These are phyloP conservation scores for Zygnema circumcarinatum DNA, from an alignment of 139 green algal species.

Conservation along the genomic window DNA sequence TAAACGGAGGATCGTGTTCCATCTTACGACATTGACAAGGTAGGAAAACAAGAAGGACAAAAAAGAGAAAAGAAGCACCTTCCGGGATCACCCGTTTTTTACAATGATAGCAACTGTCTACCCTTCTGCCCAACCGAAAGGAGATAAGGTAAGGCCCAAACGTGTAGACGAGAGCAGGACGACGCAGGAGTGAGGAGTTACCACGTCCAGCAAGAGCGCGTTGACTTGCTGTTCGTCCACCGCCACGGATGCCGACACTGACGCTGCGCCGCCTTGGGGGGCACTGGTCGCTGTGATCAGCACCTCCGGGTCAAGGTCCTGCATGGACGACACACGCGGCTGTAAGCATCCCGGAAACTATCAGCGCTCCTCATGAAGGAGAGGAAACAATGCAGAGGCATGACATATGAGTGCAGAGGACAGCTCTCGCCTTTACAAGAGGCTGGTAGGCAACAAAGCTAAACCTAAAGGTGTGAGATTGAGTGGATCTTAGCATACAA, in stretches of 20 bases:
- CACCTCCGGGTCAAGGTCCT: slow-evolving; percentile 47
- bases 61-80: no score
- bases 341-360: background rate
- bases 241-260: slow-evolving; percentile 39
- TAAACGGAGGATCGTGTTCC: background rate
- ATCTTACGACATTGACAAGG: background rate
- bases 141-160: no score
- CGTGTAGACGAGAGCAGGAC: no score
- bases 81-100: no score
- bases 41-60: no score
- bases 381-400: slow-evolving; percentile 1
- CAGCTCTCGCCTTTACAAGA: background rate
- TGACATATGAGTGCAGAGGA: background rate
- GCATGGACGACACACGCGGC: slow-evolving; percentile 8
- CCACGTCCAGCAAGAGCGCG: slow-evolving; percentile 67
- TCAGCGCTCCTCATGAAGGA: background rate
- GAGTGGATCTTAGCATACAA: no score
- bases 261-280: background rate
- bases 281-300: slow-evolving; percentile 18
- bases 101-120: no score
- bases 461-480: no score
- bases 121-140: no score
- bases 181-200: no score
- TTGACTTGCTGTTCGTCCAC: slow-evolving; percentile 68
- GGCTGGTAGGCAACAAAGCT: background rate